Base-by-base conservation (phyloP, 306 rosid genomes). In the Astragalus membranaceus region DNA sequence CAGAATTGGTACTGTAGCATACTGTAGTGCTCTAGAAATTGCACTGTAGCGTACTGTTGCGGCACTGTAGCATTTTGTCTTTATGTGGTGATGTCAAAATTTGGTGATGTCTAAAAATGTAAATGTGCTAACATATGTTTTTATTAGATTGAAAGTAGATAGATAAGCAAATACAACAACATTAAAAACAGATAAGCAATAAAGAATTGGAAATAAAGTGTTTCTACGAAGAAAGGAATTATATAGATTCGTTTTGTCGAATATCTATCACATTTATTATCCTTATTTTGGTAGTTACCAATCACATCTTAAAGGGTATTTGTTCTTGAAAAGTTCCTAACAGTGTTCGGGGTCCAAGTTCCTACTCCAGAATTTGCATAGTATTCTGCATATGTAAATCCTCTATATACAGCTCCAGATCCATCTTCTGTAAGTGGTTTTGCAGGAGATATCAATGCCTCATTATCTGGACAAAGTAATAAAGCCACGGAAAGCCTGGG, bases 401-500 rank as follows among this genome's bases (percentile, higher is more conserved):
- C 86, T 79, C 86, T 75, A 67, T 91, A 91, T 0, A 84, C 7
- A 16, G 96, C 84, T 12, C 65, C 74, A 33, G 75, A 69, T 11
- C 78, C 86, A 75, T 79, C 80, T 8, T 71, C 70, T 0, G 80
- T 75, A 54, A 94, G 95, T 20, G 79, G 67, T 23, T 79, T 68
- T 15, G 97, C 89, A 1, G 98, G 91, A 63, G 82, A 75, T 37
- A 94, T 84, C 39, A 94, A 51, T 0, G 99, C 95, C 4, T 87
- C 72, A 0, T 87, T 81, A 4, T 44, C 48, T 0, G 99, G 99
- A 74, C 96, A 88, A 4, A 90, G 84, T 74, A 91, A 94, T 1
- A 97, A 88, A 44, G 99, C 96, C 56, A 94, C 82, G 0, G 97
- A 91, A 6, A 94, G 87, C 70, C 99, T 91, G 2, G 97, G 90